A percentile compares a stretch with the other conserved stretches of the same genome.
Evolutionary conservation across 2,329 filamentous ascomycete genomes (phyloP).

Genomic region (Clarireedia paspali): DNA sequence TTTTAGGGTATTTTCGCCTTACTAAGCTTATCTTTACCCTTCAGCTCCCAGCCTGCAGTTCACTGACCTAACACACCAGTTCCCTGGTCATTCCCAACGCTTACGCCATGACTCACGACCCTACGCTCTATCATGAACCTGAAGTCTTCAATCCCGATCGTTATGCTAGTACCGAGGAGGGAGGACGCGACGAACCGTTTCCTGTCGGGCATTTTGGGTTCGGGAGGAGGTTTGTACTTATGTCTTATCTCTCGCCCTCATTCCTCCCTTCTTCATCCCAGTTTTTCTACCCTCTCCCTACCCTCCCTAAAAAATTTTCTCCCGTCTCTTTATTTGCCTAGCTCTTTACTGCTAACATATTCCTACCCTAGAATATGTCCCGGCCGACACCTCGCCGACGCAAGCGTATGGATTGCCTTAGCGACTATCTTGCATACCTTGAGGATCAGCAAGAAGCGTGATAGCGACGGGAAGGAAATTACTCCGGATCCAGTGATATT

Average conservation of each 20-base stretch:
- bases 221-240: conserved; percentile 31
- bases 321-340: not conserved
- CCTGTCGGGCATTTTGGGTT: conserved; percentile 44
- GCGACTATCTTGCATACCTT: conserved; percentile 34
- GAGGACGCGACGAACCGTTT: conserved; percentile 29
- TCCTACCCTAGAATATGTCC: conserved; percentile 31
- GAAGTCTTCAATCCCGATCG: conserved; percentile 40
- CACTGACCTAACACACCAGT: not conserved
- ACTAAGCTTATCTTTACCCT: not conserved
- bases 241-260: not conserved
- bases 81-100: conserved; percentile 36
- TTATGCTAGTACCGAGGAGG: conserved; percentile 24
- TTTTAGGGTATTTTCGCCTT: not conserved
- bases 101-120: conserved; percentile 47
- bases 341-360: too few species aligned
- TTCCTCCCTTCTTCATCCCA: not conserved
- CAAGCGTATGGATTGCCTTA: conserved; percentile 35
- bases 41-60: not conserved
- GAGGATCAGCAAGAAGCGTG: conserved; percentile 28
- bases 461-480: conserved; percentile 31
- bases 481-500: conserved; percentile 22
- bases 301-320: not conserved
- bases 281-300: not conserved
- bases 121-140: conserved; percentile 34
- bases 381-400: conserved; percentile 41